Base-by-base conservation (phyloP, 2,329 filamentous ascomycete species). In the Pseudogymnoascus verrucosus region DNA sequence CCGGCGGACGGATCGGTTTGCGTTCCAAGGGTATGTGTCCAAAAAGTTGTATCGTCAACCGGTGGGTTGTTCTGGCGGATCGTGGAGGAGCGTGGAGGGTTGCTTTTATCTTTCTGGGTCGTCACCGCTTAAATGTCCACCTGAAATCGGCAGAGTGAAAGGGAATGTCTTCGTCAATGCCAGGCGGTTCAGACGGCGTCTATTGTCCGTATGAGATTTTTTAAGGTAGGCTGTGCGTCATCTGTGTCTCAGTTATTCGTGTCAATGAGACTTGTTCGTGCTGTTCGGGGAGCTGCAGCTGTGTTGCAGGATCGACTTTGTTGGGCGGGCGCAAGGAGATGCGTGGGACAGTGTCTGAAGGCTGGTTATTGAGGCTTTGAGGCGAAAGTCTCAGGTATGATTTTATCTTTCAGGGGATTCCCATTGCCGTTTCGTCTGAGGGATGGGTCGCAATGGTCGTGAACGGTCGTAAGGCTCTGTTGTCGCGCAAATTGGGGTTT, bases 261-360 rank as follows among this genome's bases (percentile, higher is more conserved):
- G 62, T 67, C 67, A 69, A 70, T 69, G 69, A 60, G 54, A 60
- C 54, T 60, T 34, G 26, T 39, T 39, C 68, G 68, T 67, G 65
- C 57, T 62, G 68, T 70, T 68, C 71, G 69, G 71, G 60, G 71
- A 67, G 65, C 65, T 71, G 70, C 70, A 71, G 66, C 47, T 64
- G 60, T 61, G 64, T 57, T 68, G 54, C 28, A 39, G 54, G 16
- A n/a, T 60, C 23, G 54, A 60, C 54, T 60, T 60, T 60, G 54
- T 60, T 39, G 31, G 51, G 54, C 28, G 16, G 28, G 54, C 36
- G 54, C 28, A 39, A 39, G 54, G 36, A 36, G 26, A 21, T 28
- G 21, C 28, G 51, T 57, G 39, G 51, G 44, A 51, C 44, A 51
- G 44, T 28, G 44, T 51, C 44, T 51, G 44, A 26, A 51, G 44